phyloP scores from a whole-genome alignment of 371 early-diverging fungal genomes.

The Chytridiales sp. region DNA sequence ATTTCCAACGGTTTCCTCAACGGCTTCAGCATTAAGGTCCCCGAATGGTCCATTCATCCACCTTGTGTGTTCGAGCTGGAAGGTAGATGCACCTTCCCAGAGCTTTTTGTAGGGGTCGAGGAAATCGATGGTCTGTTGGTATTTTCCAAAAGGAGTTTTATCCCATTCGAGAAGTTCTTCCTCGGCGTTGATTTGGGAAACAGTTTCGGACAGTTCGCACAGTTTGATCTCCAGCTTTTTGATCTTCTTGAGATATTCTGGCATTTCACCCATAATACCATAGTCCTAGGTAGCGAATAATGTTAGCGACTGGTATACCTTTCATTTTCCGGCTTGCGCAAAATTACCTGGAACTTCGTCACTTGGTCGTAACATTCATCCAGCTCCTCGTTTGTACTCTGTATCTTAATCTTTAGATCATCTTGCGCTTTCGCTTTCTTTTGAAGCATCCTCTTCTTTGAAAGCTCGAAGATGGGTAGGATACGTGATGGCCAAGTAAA shows the following conservation, averaged over 20 bases:
- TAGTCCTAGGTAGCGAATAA: constrained; percentile 35
- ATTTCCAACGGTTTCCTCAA: constrained; percentile 45
- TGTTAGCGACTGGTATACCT: not conserved
- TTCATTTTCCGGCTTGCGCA: not conserved
- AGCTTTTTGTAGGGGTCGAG: constrained; percentile 54
- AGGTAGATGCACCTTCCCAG: constrained; percentile 49
- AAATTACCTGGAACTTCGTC: constrained; percentile 44
- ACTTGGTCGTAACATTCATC: constrained; percentile 52
- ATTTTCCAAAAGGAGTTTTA: constrained; percentile 48
- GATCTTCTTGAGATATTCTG: constrained; percentile 53
- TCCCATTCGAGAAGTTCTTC: constrained; percentile 60
- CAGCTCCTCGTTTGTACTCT: constrained; percentile 42
- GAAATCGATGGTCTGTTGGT: constrained; percentile 46
- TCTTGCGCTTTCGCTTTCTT: constrained; percentile 57
- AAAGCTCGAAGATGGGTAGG: constrained; percentile 53
- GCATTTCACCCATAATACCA: constrained; percentile 53
- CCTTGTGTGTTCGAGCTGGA: constrained; percentile 49
- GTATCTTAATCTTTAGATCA: constrained; percentile 51
- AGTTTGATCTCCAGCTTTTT: constrained; percentile 46
- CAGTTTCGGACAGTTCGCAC: constrained; percentile 38
- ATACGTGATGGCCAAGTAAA: constrained; percentile 59
- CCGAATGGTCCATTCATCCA: constrained; percentile 59
- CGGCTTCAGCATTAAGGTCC: constrained; percentile 46
- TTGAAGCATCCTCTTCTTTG: constrained; percentile 51
- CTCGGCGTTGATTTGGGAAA: constrained; percentile 46